Conservation (phyloP, 768 basidiomycete genomes). For the Coprinopsis cinerea region DNA sequence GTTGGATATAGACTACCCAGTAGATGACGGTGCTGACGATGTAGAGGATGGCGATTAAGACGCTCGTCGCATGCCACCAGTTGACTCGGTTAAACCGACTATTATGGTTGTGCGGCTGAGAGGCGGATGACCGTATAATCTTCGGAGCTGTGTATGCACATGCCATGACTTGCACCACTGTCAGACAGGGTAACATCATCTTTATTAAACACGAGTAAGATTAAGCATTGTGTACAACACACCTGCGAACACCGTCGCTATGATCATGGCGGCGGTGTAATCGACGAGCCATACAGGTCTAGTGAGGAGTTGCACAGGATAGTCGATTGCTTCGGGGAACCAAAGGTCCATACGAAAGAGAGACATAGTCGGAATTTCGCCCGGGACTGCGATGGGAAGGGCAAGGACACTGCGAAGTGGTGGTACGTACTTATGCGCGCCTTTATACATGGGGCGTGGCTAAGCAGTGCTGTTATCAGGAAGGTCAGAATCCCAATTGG, state of each 20-base stretch:
- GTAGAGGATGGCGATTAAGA: background rate
- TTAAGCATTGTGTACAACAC: background rate
- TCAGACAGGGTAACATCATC: background rate
- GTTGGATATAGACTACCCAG: background rate
- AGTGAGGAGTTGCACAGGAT: background rate
- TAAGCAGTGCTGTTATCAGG: too few species aligned
- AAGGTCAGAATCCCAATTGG: too few species aligned
- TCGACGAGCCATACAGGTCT: background rate
- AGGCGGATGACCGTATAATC: background rate
- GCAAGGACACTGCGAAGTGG: too few species aligned
- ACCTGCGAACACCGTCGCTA: conserved; percentile 1
- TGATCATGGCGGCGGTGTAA: background rate
- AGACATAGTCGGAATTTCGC: too few species aligned
- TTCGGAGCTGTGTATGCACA: background rate
- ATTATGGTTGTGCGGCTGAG: background rate
- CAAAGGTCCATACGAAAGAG: conserved; percentile 4
- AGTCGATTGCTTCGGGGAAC: conserved; percentile 5
- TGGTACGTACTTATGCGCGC: too few species aligned
- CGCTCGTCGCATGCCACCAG: background rate
- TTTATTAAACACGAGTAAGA: background rate
- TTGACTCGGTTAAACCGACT: background rate
- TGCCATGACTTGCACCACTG: background rate
- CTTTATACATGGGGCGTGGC: too few species aligned
- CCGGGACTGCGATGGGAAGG: too few species aligned
- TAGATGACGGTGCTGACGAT: background rate